These are phyloP conservation scores for Penicillium coffeae DNA, from an alignment of 495 filamentous ascomycete genomes.

Conservation along the genomic window DNA sequence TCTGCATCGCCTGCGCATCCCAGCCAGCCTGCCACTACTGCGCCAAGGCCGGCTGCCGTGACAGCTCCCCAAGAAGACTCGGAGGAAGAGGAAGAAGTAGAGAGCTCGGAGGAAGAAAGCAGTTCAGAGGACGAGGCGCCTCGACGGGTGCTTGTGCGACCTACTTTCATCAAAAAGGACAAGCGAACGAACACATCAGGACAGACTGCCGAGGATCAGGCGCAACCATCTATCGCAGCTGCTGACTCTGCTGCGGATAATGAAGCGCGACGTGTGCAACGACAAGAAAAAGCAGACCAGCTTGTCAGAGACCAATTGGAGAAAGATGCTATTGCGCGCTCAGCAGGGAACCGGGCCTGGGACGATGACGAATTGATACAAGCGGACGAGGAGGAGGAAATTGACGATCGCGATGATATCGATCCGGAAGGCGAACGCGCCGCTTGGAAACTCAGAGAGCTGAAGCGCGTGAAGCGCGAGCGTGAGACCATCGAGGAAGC, in stretches of 20 bases:
- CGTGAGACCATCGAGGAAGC: conserved; percentile 76
- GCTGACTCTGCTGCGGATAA: conserved; percentile 51
- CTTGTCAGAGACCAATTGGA: conserved; percentile 86
- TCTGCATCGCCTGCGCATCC: conserved; percentile 25
- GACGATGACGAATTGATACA: conserved; percentile 74
- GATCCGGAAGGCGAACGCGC: conserved; percentile 88
- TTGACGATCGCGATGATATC: conserved; percentile 81
- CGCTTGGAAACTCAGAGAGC: conserved; percentile 90
- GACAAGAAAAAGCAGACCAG: conserved; percentile 65
- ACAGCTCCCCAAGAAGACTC: conserved; percentile 49
- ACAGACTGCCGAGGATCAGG: conserved; percentile 14
- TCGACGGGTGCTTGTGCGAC: conserved; percentile 70
- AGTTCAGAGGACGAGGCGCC: conserved; percentile 73
- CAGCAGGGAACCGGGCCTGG: conserved; percentile 75
- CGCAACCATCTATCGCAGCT: conserved; percentile 23
- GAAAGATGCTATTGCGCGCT: conserved; percentile 69
- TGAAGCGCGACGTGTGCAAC: conserved; percentile 51
- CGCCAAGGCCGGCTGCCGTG: conserved; percentile 1
- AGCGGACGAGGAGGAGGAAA: conserved; percentile 57
- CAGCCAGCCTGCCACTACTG: conserved; percentile 1
- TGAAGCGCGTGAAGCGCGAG: conserved; percentile 81
- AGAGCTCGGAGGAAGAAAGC: conserved; percentile 49
- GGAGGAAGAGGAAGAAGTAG: conserved; percentile 54
- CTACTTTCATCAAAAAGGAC: conserved; percentile 87
- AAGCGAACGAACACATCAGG: conserved; percentile 49